Conservation (phyloP, 805 yeast genomes). For the Candida sithepensis region DNA sequence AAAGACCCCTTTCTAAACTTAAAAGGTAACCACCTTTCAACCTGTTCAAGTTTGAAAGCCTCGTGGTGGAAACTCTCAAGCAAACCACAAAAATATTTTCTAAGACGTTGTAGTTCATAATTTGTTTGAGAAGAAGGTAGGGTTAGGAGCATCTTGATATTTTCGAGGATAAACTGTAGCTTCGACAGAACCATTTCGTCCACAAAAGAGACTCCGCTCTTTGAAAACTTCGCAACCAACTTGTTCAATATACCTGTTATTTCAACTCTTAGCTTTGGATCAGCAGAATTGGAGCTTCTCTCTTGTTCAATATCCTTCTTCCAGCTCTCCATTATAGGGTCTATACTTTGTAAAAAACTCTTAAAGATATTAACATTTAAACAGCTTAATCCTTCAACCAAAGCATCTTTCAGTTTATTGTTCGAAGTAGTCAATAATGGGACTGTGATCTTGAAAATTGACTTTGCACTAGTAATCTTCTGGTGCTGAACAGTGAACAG, state of each 20-base stretch:
- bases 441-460: conserved; percentile 81
- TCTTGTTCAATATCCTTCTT: conserved; percentile 39
- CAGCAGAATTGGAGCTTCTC: conserved; percentile 18
- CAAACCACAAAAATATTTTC: conserved; percentile 81
- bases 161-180: conserved; percentile 58
- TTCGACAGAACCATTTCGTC: conserved; percentile 71
- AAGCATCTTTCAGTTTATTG: conserved; percentile 72
- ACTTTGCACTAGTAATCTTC: conserved; percentile 86
- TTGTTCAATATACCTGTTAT: conserved; percentile 69
- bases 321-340: conserved; percentile 57
- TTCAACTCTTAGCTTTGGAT: conserved; percentile 55
- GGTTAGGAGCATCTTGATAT: conserved; percentile 53
- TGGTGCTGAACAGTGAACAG: conserved; percentile 82
- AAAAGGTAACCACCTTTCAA: conserved; percentile 71
- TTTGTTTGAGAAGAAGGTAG: conserved; percentile 55
- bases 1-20: conserved; percentile 82
- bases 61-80: conserved; percentile 71
- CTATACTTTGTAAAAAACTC: conserved; percentile 74
- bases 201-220: conserved; percentile 44
- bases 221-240: conserved; percentile 62
- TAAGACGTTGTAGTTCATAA: conserved; percentile 68
- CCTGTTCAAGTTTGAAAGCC: conserved; percentile 38
- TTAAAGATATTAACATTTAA: conserved; percentile 86
- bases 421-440: conserved; percentile 76
- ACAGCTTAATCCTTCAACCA: conserved; percentile 85